A percentile compares a stretch with the other conserved stretches of the same genome.
phyloP scores from a whole-genome alignment of 2,329 filamentous ascomycete species.

The Atkinsonella texensis region DNA sequence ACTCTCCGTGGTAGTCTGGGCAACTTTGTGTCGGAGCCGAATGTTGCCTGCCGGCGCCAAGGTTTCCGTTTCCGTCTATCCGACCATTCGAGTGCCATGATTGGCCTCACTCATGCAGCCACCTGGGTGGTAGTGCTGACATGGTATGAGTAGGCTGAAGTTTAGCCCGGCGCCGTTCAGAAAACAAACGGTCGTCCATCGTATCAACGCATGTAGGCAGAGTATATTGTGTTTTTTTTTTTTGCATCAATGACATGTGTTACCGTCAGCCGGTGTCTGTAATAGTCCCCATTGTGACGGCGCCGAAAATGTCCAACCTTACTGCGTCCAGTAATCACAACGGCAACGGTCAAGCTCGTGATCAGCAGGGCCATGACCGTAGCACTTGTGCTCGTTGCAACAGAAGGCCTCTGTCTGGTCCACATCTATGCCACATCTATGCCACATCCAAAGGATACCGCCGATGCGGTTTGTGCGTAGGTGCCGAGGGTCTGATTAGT shows the following conservation, averaged over 20 bases:
- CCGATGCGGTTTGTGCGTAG: too few relatives aligned
- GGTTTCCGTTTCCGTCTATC: background rate
- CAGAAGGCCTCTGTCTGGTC: background rate
- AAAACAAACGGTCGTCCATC: background rate
- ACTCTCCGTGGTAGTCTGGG: background rate
- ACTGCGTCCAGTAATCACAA: background rate
- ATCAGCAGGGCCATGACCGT: background rate
- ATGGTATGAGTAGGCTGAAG: background rate
- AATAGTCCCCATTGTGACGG: background rate
- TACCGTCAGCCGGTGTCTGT: background rate
- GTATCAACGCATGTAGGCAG: too few relatives aligned
- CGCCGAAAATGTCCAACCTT: background rate
- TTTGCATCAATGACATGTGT: background rate
- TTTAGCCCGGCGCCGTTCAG: background rate
- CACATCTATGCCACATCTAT: background rate
- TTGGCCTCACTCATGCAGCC: conserved; percentile 4
- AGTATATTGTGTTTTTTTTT: too few relatives aligned
- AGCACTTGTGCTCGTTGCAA: background rate
- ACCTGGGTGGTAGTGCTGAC: background rate
- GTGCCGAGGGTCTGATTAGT: background rate
- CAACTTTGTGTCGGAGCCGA: conserved; percentile 4
- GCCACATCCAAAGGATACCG: too few relatives aligned
- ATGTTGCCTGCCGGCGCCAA: conserved; percentile 3
- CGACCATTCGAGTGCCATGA: background rate
- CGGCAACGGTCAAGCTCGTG: background rate